A percentile compares a stretch with the other conserved stretches of the same genome.
phyloP scores from a whole-genome alignment of 306 rosid genomes.

The Vicia villosa region DNA sequence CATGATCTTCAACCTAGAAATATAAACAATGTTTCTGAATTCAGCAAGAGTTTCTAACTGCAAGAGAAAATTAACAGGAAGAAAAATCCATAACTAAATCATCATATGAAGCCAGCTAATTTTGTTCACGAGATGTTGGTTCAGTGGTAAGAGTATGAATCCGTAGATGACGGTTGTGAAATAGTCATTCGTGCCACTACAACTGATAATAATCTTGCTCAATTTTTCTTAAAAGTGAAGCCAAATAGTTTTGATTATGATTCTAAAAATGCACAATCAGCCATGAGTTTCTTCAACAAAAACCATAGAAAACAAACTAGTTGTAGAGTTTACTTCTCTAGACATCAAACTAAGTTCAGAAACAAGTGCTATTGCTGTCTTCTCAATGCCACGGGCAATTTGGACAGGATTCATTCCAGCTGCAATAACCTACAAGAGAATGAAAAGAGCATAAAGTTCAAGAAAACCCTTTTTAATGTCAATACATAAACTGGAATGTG shows the following conservation, averaged over 20 bases:
- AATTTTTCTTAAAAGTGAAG: not conserved
- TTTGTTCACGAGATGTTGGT: not conserved
- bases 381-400: slow-evolving; percentile 88
- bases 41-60: slow-evolving; percentile 34
- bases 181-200: not conserved
- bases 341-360: slow-evolving; percentile 77
- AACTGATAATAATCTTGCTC: not conserved
- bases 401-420: slow-evolving; percentile 93
- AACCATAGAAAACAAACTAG: not conserved
- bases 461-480: not conserved
- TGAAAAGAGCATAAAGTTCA: slow-evolving; percentile 5
- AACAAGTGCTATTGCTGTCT: slow-evolving; percentile 78
- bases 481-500: slow-evolving; percentile 7
- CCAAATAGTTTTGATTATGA: not conserved
- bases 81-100: not conserved
- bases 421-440: slow-evolving; percentile 68
- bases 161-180: no score
- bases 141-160: not conserved
- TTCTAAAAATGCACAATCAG: slow-evolving; percentile 22
- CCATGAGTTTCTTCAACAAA: not conserved
- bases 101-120: slow-evolving; percentile 12
- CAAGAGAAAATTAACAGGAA: slow-evolving; percentile 8
- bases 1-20: slow-evolving; percentile 75
- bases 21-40: slow-evolving; percentile 37
- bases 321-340: slow-evolving; percentile 59